These are phyloP conservation scores for Aspergillus avenaceus DNA, from an alignment of 495 filamentous ascomycete species.

Conservation along the genomic window DNA sequence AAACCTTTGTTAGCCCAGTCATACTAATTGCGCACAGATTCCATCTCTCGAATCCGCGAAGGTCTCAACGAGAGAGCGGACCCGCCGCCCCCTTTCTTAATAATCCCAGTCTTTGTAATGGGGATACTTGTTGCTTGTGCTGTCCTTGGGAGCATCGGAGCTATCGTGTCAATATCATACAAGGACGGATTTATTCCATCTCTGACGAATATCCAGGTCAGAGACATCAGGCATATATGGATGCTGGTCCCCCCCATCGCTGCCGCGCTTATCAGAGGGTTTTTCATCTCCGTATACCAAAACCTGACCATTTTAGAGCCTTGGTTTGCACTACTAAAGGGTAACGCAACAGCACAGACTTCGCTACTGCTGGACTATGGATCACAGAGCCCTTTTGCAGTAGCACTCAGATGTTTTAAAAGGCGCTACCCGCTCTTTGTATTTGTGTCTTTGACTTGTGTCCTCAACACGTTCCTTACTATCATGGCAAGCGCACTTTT, in stretches of 20 bases:
- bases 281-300: constrained; percentile 2
- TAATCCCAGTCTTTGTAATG: constrained; percentile 3
- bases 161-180: neutral
- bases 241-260: neutral
- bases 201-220: neutral
- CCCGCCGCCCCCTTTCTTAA: constrained; percentile 4
- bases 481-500: constrained; percentile 2
- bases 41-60: neutral
- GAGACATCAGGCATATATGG: neutral
- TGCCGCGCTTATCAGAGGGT: neutral
- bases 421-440: constrained; percentile 1
- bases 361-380: constrained; percentile 5
- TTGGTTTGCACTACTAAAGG: constrained; percentile 2
- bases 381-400: constrained; percentile 1
- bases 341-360: constrained; percentile 1
- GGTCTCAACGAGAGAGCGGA: neutral
- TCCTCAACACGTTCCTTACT: neutral
- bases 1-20: too few relatives aligned
- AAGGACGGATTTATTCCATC: neutral
- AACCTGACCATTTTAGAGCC: constrained; percentile 3
- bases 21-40: neutral
- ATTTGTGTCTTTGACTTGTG: neutral
- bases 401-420: neutral
- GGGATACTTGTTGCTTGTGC: neutral
- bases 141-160: neutral